Conservation (phyloP, 495 filamentous ascomycete genomes). For the Talaromyces ruber region DNA sequence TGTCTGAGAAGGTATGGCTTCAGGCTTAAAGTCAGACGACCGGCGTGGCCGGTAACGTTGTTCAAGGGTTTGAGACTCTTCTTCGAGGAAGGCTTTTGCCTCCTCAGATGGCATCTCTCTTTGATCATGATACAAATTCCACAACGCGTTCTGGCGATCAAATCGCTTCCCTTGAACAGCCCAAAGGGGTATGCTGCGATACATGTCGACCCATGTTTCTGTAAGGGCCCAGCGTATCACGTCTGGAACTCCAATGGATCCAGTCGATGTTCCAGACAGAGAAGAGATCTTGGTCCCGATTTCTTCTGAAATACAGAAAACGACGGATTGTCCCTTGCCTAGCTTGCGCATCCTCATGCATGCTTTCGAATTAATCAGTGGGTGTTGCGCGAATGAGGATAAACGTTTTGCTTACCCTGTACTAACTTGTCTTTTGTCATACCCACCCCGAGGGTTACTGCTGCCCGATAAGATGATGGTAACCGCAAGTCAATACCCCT, state of each 20-base stretch:
- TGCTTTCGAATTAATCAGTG: constrained; percentile 26
- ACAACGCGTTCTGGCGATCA: constrained; percentile 16
- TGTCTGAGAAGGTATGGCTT: background rate
- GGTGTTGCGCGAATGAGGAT: background rate
- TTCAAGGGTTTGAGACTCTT: constrained; percentile 35
- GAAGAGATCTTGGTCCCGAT: constrained; percentile 21
- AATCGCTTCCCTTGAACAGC: constrained; percentile 47
- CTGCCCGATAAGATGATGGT: constrained; percentile 49
- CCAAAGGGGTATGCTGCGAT: constrained; percentile 49
- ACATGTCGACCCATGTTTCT: constrained; percentile 44
- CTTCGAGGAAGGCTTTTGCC: constrained; percentile 38
- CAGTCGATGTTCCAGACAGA: background rate
- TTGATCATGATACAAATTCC: constrained; percentile 7
- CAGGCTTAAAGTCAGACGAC: background rate
- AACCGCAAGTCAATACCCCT: constrained; percentile 65
- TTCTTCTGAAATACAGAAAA: constrained; percentile 46
- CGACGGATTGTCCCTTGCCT: constrained; percentile 51
- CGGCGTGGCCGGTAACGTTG: constrained; percentile 25
- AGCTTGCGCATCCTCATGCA: constrained; percentile 62
- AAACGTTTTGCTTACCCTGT: constrained; percentile 48
- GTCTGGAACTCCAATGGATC: constrained; percentile 31
- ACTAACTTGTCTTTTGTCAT: constrained; percentile 65
- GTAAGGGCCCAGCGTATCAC: constrained; percentile 51
- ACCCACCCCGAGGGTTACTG: constrained; percentile 58
- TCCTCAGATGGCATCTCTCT: constrained; percentile 11